Evolutionary conservation across 306 rosid species (phyloP).

Genomic region (Castanopsis chinensis): DNA sequence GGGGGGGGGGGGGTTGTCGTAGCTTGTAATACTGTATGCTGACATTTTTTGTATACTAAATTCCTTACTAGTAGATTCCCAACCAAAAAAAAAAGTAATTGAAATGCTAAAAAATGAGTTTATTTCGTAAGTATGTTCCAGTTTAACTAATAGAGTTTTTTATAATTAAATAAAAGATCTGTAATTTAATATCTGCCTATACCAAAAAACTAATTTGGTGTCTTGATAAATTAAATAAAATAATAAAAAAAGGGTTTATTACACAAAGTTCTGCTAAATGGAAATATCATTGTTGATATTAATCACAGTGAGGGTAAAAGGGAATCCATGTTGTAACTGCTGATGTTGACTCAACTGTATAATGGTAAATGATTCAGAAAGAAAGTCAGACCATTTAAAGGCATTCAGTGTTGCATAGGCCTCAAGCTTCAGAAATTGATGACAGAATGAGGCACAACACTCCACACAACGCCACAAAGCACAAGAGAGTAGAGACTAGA

Average conservation of each 20-base stretch:
- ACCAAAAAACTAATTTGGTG: too few relatives aligned
- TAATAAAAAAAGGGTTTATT: not conserved
- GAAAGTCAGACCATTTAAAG: constrained; percentile 26
- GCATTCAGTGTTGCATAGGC: constrained; percentile 40
- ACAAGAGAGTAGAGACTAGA: not conserved
- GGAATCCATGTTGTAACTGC: constrained; percentile 42
- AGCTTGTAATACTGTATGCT: not conserved
- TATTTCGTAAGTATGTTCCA: too few relatives aligned
- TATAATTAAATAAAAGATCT: too few relatives aligned
- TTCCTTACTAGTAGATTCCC: not conserved
- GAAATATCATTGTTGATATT: constrained; percentile 5
- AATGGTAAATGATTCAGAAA: constrained; percentile 42
- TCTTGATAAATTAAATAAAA: too few relatives aligned
- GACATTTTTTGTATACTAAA: not conserved
- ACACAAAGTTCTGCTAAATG: not conserved
- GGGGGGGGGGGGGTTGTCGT: not conserved
- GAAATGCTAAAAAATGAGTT: not conserved
- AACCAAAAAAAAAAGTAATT: not conserved
- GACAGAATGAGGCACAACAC: constrained; percentile 31
- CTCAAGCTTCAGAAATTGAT: constrained; percentile 36
- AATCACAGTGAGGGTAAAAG: constrained; percentile 9
- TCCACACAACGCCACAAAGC: not conserved
- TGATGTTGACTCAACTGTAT: constrained; percentile 47
- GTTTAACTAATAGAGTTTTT: too few relatives aligned
- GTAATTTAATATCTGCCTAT: too few relatives aligned